Evolutionary conservation across 75 land plant genomes (phyloP), one percentile per base, ranked within the genome.

Genomic region (Ceratopteris richardii): DNA sequence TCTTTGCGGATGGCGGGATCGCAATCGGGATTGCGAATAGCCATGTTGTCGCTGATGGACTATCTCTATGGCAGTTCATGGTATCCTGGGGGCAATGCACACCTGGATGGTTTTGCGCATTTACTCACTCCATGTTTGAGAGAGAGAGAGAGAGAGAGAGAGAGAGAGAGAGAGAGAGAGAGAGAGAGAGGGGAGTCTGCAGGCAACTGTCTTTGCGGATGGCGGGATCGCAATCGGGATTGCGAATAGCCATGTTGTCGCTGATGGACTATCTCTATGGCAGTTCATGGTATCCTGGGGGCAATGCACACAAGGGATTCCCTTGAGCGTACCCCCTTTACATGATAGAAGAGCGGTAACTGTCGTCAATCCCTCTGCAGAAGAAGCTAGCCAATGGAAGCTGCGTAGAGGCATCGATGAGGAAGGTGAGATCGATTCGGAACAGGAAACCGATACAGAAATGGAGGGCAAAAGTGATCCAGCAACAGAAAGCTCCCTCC

Each of bases 241-340:
- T 16, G n/a, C 33, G 7, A 5, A 26, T 19, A 27, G 28, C 33
- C 61, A 58, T 23, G 33, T 58, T 17, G 43, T 58, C 3, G 43
- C 18, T 3, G 61, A 58, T 23, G 61, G 61, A 10, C 25, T 3
- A 14, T 36, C 39, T 30, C 24, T 30, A 14, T 19, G 18, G 25
- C 42, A 57, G 21, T 57, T 57, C 58, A 57, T 57, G 58, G 25
- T 19, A 9, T 7, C 58, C 7, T 57, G 58, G 58, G 58, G 58
- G 12, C 42, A 57, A n/a, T 24, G 21, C 28, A 9, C 28, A 12
- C 28, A 40, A 11, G 58, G 58, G 42, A 9, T 10, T 9, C 9
- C 13, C 42, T 10, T 40, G n/a, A n/a, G n/a, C n/a, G n/a, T 10
- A 14, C 42, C 9, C 13, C 42, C 9, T 9, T 14, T 10, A 10